Base-by-base conservation (phyloP, 805 yeast genomes). In the Cyberlindnera maclurae region DNA sequence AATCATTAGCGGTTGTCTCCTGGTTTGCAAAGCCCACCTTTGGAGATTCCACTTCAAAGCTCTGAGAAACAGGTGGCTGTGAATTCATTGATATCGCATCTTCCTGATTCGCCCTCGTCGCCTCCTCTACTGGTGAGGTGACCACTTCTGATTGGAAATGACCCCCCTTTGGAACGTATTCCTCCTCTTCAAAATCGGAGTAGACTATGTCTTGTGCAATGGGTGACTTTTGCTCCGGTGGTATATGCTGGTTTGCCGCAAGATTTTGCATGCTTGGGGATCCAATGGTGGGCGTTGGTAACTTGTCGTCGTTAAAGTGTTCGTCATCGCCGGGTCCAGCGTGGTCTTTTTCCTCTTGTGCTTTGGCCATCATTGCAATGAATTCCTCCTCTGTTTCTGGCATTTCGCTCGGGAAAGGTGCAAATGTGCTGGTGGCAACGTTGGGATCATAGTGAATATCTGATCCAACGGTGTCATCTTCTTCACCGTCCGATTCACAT, bases 331-430 rank as follows among this genome's bases (percentile, higher is more conserved):
- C 13, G 13, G 12, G 17, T 29, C 17, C 12, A n/a, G 31, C 8
- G 13, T 5, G 11, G 12, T 27, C 29, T 27, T 12, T 24, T 7
- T 30, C 16, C 31, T 12, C n/a, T 18, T 16, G 34, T n/a, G 18
- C 12, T 9, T 35, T 29, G 13, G 12, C 20, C 37, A 36, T 36
- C 38, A 36, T 36, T 12, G 33, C 31, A 11, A 30, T 36, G 26
- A 31, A 30, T 24, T 36, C 38, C 22, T 36, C 34, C 27, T 36
- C 34, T 10, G 34, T 36, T 15, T 30, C 34, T 7, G 38, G 34
- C 13, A 36, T 16, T 12, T 41, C 47, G 15, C 41, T 44, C 12
- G 47, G 47, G 34, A 44, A 44, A 8, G 47, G 43, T 3, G 44
- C 42, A 28, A 41, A 44, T 4, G 33, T 22, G 16, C 47, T 44